Evolutionary conservation across 169 alveolate species (phyloP).

Genomic region (Perkinsus chesapeaki): DNA sequence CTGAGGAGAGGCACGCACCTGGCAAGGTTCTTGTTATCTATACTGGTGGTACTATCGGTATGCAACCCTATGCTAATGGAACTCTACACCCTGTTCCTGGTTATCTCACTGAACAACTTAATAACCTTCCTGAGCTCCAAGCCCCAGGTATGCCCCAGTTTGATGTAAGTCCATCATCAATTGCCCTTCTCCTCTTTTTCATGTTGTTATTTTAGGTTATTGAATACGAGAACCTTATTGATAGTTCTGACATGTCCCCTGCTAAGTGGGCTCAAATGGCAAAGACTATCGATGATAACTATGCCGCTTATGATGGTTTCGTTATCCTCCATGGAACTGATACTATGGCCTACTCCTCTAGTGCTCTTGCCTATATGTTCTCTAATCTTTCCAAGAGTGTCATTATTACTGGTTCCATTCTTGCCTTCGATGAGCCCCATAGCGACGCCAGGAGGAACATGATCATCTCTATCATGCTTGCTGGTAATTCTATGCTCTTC

Average conservation of each 20-base stretch:
- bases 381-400: constrained; percentile 64
- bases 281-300: constrained; percentile 47
- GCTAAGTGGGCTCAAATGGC: constrained; percentile 45
- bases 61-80: constrained; percentile 23
- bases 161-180: no score
- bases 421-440: constrained; percentile 55
- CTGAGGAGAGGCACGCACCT: background rate
- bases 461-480: constrained; percentile 56
- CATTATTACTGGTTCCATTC: constrained; percentile 63
- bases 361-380: constrained; percentile 61
- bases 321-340: constrained; percentile 77
- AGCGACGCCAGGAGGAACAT: constrained; percentile 68
- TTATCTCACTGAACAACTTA: background rate
- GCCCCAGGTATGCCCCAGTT: constrained; percentile 31
- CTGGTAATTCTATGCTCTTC: no score
- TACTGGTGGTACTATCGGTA: constrained; percentile 59
- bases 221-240: constrained; percentile 34
- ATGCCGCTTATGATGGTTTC: constrained; percentile 58
- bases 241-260: constrained; percentile 33
- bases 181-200: no score
- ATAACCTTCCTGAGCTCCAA: constrained; percentile 29
- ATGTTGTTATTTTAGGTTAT: no score
- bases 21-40: constrained; percentile 33
- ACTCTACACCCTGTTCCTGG: constrained; percentile 23
- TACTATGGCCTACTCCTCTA: constrained; percentile 73